These are phyloP conservation scores for Aspergillus tanneri DNA, from an alignment of 2,329 filamentous ascomycete genomes.

Conservation along the genomic window DNA sequence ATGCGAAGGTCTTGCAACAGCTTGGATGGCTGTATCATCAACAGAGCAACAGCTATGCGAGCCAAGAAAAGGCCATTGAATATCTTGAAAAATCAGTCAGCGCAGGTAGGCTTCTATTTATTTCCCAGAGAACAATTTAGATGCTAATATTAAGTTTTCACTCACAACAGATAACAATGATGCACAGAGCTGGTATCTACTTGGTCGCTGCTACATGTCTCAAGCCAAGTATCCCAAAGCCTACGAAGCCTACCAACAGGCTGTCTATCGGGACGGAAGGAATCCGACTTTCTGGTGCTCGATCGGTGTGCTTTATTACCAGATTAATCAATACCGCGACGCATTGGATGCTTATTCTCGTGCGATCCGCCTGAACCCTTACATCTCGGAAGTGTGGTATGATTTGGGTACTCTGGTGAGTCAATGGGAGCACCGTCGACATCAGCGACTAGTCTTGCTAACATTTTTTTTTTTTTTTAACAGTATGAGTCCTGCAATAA, in stretches of 20 bases:
- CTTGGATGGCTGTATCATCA: conserved; percentile 97
- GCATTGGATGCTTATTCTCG: conserved; percentile 96
- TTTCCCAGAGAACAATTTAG: background rate
- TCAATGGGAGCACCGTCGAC: conserved; percentile 20
- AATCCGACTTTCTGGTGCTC: conserved; percentile 99
- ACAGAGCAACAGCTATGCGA: conserved; percentile 85
- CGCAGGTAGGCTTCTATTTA: conserved; percentile 63
- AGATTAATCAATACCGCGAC: conserved; percentile 99
- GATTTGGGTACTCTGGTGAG: conserved; percentile 91
- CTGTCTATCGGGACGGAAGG: conserved; percentile 93
- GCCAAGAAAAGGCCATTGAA: conserved; percentile 94
- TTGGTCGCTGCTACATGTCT: conserved; percentile 98
- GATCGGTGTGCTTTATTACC: conserved; percentile 97
- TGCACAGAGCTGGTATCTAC: conserved; percentile 97
- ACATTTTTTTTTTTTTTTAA: conserved; percentile 3
- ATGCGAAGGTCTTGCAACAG: conserved; percentile 97
- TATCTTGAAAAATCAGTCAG: conserved; percentile 95
- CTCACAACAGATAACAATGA: conserved; percentile 73
- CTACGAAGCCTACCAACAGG: conserved; percentile 97
- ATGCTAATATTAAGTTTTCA: conserved; percentile 9
- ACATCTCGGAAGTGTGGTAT: conserved; percentile 99
- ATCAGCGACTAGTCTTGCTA: background rate
- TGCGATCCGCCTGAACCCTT: conserved; percentile 92
- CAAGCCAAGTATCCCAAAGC: conserved; percentile 98
- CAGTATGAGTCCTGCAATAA: conserved; percentile 99